Conservation (phyloP, 2,329 filamentous ascomycete genomes). For the Neurospora crassa region DNA sequence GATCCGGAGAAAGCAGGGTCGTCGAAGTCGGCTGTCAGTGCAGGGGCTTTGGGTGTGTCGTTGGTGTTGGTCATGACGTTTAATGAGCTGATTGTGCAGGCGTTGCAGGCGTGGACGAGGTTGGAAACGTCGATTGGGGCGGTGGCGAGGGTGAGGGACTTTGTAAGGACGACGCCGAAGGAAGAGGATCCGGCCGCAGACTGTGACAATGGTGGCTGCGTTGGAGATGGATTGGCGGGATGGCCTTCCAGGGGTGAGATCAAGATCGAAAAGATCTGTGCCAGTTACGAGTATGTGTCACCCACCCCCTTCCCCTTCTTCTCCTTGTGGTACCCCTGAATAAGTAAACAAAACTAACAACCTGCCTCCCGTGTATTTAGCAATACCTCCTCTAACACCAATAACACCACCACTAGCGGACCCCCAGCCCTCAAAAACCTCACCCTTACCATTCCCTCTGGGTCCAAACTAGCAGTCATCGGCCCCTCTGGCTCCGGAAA, state of each 20-base stretch:
- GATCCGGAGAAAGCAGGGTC: not conserved
- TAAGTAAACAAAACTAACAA: not conserved
- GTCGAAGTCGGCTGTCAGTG: not conserved
- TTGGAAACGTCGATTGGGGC: constrained; percentile 13
- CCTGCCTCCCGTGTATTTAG: not conserved
- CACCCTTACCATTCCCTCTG: not conserved
- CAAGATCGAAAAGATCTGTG: not conserved
- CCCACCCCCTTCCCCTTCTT: not conserved
- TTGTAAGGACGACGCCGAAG: constrained; percentile 5
- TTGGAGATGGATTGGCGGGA: not conserved
- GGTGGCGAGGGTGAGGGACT: constrained; percentile 9
- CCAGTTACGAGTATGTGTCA: constrained; percentile 2
- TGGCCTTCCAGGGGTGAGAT: constrained; percentile 1
- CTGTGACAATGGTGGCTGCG: not conserved
- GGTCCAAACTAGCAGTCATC: constrained; percentile 5
- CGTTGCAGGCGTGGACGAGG: constrained; percentile 7
- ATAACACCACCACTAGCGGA: not conserved
- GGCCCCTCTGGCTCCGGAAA: constrained; percentile 14
- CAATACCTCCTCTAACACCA: not conserved
- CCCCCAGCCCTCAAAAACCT: not conserved
- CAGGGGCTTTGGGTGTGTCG: not conserved
- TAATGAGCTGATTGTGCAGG: not conserved
- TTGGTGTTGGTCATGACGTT: constrained; percentile 3
- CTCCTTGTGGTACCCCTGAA: not conserved
- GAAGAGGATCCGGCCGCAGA: not conserved